A percentile compares a stretch with the other conserved stretches of the same genome.
Evolutionary conservation across 2,329 filamentous ascomycete species (phyloP).

Genomic region (Botrytis aclada): DNA sequence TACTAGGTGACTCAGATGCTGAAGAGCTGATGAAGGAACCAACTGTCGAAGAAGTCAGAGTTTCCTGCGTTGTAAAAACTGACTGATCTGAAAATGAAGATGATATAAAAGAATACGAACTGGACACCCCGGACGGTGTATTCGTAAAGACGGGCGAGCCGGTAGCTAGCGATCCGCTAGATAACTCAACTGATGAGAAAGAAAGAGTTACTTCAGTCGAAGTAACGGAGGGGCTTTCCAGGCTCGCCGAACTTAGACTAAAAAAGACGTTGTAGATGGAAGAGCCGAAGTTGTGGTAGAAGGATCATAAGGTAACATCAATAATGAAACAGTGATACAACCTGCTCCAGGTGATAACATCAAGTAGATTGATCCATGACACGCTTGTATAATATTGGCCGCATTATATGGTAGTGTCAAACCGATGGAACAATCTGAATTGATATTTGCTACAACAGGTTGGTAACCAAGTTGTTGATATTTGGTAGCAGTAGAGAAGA

Average conservation of each 20-base stretch:
- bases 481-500: constrained; percentile 21
- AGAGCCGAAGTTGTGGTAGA: background rate
- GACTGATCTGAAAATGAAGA: background rate
- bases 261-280: constrained; percentile 14
- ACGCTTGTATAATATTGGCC: constrained; percentile 17
- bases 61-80: background rate
- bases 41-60: background rate
- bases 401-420: constrained; percentile 23
- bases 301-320: constrained; percentile 14
- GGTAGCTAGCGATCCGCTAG: constrained; percentile 11
- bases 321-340: constrained; percentile 3
- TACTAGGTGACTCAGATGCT: background rate
- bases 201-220: background rate
- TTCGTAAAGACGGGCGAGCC: constrained; percentile 15
- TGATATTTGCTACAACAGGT: constrained; percentile 22
- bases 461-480: constrained; percentile 17
- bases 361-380: constrained; percentile 13
- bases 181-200: constrained; percentile 10
- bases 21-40: background rate
- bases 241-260: constrained; percentile 16
- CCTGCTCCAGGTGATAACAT: background rate
- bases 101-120: constrained; percentile 8
- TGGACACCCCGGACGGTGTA: background rate
- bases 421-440: constrained; percentile 22
- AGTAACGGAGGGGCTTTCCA: constrained; percentile 8